phyloP scores from a whole-genome alignment of 2,329 filamentous ascomycete genomes.

The Podosphaera leucotricha region DNA sequence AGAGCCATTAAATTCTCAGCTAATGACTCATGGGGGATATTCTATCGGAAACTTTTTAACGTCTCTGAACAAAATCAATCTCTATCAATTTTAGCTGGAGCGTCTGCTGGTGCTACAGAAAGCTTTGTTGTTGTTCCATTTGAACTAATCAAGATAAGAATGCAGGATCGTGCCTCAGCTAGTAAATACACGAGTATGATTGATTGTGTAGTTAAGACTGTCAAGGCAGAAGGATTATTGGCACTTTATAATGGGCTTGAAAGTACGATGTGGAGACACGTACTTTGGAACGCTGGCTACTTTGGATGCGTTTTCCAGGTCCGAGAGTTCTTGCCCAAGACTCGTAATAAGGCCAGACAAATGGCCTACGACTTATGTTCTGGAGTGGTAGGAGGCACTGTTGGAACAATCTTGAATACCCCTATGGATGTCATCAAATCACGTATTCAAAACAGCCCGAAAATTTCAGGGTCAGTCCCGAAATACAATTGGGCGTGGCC shows the following conservation, averaged over 20 bases:
- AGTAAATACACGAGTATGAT: constrained; percentile 67
- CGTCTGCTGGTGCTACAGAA: constrained; percentile 85
- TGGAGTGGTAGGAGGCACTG: constrained; percentile 68
- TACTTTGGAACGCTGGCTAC: constrained; percentile 85
- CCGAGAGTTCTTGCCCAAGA: constrained; percentile 55
- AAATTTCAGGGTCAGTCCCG: constrained; percentile 52
- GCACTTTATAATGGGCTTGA: constrained; percentile 94
- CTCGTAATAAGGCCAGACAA: constrained; percentile 58
- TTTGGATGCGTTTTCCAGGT: constrained; percentile 99
- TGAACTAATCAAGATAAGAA: constrained; percentile 92
- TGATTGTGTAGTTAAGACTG: constrained; percentile 60
- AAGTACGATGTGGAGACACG: constrained; percentile 88
- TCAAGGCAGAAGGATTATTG: constrained; percentile 60
- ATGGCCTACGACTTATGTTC: constrained; percentile 74
- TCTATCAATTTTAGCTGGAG: constrained; percentile 79
- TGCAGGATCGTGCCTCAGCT: constrained; percentile 86
- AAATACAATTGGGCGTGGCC: constrained; percentile 99
- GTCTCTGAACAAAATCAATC: constrained; percentile 72
- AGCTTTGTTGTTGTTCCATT: constrained; percentile 95
- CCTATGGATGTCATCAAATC: constrained; percentile 96
- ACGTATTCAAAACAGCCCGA: constrained; percentile 82
- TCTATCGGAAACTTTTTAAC: constrained; percentile 76
- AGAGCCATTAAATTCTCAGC: constrained; percentile 96
- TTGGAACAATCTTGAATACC: constrained; percentile 82
- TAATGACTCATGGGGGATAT: constrained; percentile 93